These are phyloP conservation scores for Leucocoprinus sp. DNA, from an alignment of 768 basidiomycete genomes.

Conservation along the genomic window DNA sequence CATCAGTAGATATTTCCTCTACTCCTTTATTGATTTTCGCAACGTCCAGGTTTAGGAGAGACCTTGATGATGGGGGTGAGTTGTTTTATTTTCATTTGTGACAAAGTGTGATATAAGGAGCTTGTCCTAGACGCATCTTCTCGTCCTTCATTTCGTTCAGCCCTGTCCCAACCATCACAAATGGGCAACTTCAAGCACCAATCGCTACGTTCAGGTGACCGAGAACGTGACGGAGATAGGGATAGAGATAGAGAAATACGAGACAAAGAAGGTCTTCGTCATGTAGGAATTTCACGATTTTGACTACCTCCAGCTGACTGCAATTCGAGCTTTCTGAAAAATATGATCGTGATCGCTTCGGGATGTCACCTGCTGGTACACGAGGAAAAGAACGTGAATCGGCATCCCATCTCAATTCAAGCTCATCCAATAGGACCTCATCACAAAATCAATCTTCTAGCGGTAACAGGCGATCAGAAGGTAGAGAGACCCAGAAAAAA, in stretches of 20 bases:
- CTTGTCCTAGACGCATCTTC: constrained; percentile 30
- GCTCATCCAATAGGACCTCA: constrained; percentile 32
- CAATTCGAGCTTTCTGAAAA: constrained; percentile 70
- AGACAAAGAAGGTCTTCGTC: constrained; percentile 72
- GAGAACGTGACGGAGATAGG: constrained; percentile 41
- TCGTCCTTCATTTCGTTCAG: constrained; percentile 63
- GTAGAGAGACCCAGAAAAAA: constrained; percentile 54
- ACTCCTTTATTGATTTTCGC: constrained; percentile 11
- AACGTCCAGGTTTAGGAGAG: constrained; percentile 58
- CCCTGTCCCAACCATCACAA: constrained; percentile 75
- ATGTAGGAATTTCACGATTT: constrained; percentile 35
- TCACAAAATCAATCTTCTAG: constrained; percentile 27
- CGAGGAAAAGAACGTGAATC: constrained; percentile 63
- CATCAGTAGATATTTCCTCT: background rate
- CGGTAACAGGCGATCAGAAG: constrained; percentile 45
- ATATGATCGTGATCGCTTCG: constrained; percentile 75
- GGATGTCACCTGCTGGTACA: constrained; percentile 39
- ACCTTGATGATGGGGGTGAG: constrained; percentile 67
- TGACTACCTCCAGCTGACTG: constrained; percentile 4
- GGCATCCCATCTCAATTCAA: constrained; percentile 49
- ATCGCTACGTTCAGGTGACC: constrained; percentile 61
- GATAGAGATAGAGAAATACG: constrained; percentile 51
- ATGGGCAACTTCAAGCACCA: constrained; percentile 94
- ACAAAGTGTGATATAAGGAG: constrained; percentile 8
- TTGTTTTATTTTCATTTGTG: background rate